Evolutionary conservation across 495 filamentous ascomycete species (phyloP), one percentile per base, ranked within the genome.

Genomic region (Lepraria neglecta): DNA sequence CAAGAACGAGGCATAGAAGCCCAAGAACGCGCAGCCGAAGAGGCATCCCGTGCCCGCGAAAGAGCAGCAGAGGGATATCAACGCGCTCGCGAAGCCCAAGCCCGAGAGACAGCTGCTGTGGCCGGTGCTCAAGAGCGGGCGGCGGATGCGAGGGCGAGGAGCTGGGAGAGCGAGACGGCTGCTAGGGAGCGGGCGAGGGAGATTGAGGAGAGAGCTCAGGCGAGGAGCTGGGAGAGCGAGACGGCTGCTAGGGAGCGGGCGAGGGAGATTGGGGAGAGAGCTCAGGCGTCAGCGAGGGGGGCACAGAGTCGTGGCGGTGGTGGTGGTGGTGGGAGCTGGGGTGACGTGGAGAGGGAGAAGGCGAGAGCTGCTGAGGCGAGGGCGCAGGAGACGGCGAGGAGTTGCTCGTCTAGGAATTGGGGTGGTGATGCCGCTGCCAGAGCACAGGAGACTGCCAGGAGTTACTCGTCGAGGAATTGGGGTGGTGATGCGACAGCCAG

Each of bases 61-160:
- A 53, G 58, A 9, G 58, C 15, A 27, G 50, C 53, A 33, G 53
- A 56, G 21, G 53, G 53, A 14, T 40, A 56, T 17, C 30, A 21
- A 15, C 19, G 35, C 15, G 54, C 54, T 28, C 54, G 50, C 7
- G 59, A 55, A 54, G 50, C 59, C 40, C 46, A 60, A 40, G 24
- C 47, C 15, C 59, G 48, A 40, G 40, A 10, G 31, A 31, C 40
- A 46, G 31, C 50, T 4, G 28, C 38, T 24, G 30, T 60, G 46
- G 46, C 46, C 4, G 28, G 33, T 9, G 21, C 57, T 40, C 45
- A 27, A 12, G 45, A 40, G 31, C 33, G 31, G 4, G 45, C 40
- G 28, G 46, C 58, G 12, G 33, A 14, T 30, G 33, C 45, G 7
- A 38, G 58, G 31, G 58, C 46, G 5, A 38, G 58, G 24, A 45